A percentile compares a stretch with the other conserved stretches of the same genome.
phyloP scores from a whole-genome alignment of 306 rosid species.

The Calophaca sinica region DNA sequence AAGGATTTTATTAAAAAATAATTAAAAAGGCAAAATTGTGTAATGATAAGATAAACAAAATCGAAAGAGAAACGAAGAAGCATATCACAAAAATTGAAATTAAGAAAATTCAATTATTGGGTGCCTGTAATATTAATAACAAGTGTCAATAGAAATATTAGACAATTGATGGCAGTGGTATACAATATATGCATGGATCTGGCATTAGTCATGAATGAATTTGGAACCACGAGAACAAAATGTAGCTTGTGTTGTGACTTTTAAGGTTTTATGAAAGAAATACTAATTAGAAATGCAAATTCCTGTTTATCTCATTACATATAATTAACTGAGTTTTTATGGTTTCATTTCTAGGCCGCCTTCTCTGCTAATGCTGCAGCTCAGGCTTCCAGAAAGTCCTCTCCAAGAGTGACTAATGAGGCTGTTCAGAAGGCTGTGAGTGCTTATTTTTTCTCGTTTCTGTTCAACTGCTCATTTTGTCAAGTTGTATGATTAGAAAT shows the following conservation, averaged over 20 bases:
- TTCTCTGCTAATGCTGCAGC: constrained; percentile 79
- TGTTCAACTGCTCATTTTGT: constrained; percentile 34
- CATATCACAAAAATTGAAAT: not conserved
- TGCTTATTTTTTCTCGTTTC: constrained; percentile 37
- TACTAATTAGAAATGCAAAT: constrained; percentile 16
- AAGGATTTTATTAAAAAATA: not conserved
- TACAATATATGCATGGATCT: not conserved
- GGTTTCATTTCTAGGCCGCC: constrained; percentile 64
- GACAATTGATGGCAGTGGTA: constrained; percentile 15
- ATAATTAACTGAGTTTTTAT: constrained; percentile 14
- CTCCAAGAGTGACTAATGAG: constrained; percentile 89
- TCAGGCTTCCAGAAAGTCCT: constrained; percentile 75
- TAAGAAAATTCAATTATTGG: not conserved
- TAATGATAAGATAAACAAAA: not conserved
- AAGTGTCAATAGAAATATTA: constrained; percentile 15
- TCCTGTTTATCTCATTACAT: constrained; percentile 18
- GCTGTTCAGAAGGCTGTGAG: constrained; percentile 94
- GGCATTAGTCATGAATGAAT: not conserved
- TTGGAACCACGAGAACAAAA: constrained; percentile 7
- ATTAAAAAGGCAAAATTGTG: not conserved
- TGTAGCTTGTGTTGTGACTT: not conserved
- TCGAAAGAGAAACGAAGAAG: not conserved
- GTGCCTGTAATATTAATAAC: not conserved
- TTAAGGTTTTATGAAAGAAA: not conserved
- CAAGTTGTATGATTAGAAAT: not conserved